Base-by-base conservation (phyloP, 805 yeast genomes). In the Blastobotrys mokoenaii region DNA sequence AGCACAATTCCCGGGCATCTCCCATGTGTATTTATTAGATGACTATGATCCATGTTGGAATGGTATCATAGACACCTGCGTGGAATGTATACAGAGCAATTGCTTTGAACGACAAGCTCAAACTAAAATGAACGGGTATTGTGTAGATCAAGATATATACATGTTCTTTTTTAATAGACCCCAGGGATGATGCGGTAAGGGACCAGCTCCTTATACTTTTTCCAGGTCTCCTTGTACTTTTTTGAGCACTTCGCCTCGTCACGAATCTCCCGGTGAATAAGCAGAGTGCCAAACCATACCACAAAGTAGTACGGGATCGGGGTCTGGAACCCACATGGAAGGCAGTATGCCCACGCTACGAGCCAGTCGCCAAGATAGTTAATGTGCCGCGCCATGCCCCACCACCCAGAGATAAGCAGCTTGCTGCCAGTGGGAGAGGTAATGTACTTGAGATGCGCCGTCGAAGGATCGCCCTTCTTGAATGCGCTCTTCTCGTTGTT, bases 341-440 rank as follows among this genome's bases (percentile, higher is more conserved):
- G 69, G 63, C 96, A 87, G 95, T 96, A 90, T 38, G 94, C 79
- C 69, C 84, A 72, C 0, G 96, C 86, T 58, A 88, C 80, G 36
- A 93, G 61, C 89, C 96, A 87, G 67, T 93, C 98, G 37, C 98
- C 98, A 47, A 89, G 74, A 65, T 93, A 93, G 61, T 93, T 93
- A 60, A 86, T 87, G 63, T 93, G 98, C 54, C 95, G 95, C 5
- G 95, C 80, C 15, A 71, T 63, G 1, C 83, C 84, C 98, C 98
- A 93, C 98, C 97, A 93, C 2, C 97, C 96, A 57, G 87, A 93
- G 45, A 80, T 76, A 38, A 93, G 67, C 51, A 93, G 72, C 58
- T 77, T 84, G 20, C 95, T 82, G 1, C 95, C 95, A 12, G 83
- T 77, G 27, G 73, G 69, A 0, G 97, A 82, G 51, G 76, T 68